Evolutionary conservation across 2,329 filamentous ascomycete genomes (phyloP).

Genomic region (Colletotrichum echinochloae): DNA sequence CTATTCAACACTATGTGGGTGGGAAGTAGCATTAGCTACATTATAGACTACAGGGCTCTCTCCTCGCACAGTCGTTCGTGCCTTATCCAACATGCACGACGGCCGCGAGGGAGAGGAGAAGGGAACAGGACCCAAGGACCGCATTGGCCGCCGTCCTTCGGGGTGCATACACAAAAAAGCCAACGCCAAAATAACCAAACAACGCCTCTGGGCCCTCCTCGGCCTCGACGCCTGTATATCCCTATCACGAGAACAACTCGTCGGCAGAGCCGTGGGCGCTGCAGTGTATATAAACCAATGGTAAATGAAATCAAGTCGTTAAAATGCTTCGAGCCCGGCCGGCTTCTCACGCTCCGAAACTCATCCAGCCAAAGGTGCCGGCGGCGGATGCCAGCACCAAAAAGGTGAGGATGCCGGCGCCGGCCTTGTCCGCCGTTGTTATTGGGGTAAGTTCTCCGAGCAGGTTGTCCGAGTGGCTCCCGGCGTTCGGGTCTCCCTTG

Average conservation of each 20-base stretch:
- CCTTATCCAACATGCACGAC: conserved; percentile 44
- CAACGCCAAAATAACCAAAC: conserved; percentile 44
- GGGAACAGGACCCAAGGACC: conserved; percentile 35
- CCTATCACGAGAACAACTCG: conserved; percentile 26
- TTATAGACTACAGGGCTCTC: conserved; percentile 32
- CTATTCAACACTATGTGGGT: conserved; percentile 31
- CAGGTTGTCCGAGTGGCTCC: conserved; percentile 52
- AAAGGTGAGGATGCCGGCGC: conserved; percentile 61
- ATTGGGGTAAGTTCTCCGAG: conserved; percentile 49
- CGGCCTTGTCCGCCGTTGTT: conserved; percentile 59
- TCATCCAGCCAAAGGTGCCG: conserved; percentile 63
- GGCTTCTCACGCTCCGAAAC: conserved; percentile 50
- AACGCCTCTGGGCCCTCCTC: conserved; percentile 31
- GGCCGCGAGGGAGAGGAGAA: conserved; percentile 56
- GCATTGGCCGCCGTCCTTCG: conserved; percentile 1
- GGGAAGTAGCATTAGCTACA: conserved; percentile 35
- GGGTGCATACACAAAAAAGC: conserved; percentile 41
- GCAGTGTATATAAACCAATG: conserved; percentile 20
- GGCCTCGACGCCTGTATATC: conserved; percentile 33
- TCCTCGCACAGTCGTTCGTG: not conserved
- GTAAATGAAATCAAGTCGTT: conserved; percentile 29
- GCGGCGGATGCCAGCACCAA: conserved; percentile 55
- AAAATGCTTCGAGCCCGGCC: conserved; percentile 17
- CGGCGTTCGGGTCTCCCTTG: conserved; percentile 57
- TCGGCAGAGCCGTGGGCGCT: conserved; percentile 30